Evolutionary conservation across 495 filamentous ascomycete species (phyloP), one percentile per base, ranked within the genome.

Genomic region (Hypoxylon crocopeplum): DNA sequence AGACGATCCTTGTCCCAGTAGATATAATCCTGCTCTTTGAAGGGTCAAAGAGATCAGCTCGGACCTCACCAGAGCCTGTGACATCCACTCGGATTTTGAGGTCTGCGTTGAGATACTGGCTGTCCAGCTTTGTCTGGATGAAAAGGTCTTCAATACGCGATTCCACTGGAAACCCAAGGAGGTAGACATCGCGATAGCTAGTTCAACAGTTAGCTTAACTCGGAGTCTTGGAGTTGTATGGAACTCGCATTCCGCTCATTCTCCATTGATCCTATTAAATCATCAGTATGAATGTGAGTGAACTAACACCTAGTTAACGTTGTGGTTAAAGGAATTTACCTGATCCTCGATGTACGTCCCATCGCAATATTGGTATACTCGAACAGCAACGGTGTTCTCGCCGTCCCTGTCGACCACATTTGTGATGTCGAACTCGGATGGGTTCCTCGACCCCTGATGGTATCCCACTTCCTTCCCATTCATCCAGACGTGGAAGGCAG

Each of bases 291-390:
- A 29, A 10, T 5, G 25, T 5, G 25, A 10, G n/a, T n/a, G n/a
- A n/a, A n/a, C n/a, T n/a, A n/a, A n/a, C n/a, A n/a, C n/a, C n/a
- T n/a, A n/a, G n/a, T n/a, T n/a, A n/a, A n/a, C n/a, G n/a, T n/a
- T n/a, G n/a, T n/a, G n/a, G n/a, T n/a, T n/a, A 10, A 29, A 29
- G n/a, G 4, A 21, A 36, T 46, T 50, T n/a, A 44, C 84, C 56
- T 86, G 86, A 48, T 86, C 83, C 62, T 88, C 85, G 42, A 88
- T 83, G 58, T 88, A 89, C 4, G 81, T 81, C 7, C 76, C 86
- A 66, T 86, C 81, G 4, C 77, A 86, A 70, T 82, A 86, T 57
- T 84, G 83, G 53, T 87, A 87, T 2, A 88, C 85, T 7, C 78
- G 72, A 13, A 88, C 80, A 12, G 73, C 69, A 2, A 89, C 44